Conservation (phyloP, 225 moss, liverwort and hornwort genomes). For the Physcomitrellopsis africana region DNA sequence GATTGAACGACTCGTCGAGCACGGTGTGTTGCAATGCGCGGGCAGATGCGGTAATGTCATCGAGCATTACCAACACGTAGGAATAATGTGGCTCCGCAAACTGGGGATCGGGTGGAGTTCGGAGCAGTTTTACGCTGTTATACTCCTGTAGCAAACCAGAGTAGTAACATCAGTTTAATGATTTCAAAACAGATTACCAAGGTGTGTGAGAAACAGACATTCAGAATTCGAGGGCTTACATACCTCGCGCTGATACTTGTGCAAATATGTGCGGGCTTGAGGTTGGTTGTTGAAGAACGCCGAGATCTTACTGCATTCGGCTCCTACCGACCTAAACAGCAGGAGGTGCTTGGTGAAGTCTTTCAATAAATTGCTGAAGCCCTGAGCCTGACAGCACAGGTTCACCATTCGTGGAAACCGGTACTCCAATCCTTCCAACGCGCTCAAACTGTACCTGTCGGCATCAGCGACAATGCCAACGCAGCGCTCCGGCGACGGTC, state of each 20-base stretch:
- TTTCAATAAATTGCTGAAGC: slow-evolving; percentile 79
- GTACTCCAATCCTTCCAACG: slow-evolving; percentile 84
- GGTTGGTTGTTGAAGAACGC: slow-evolving; percentile 86
- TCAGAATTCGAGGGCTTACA: background rate
- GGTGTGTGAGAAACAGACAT: background rate
- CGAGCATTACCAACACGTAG: slow-evolving; percentile 77
- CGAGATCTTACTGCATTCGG: slow-evolving; percentile 79
- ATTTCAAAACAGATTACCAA: background rate
- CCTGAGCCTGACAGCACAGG: slow-evolving; percentile 86
- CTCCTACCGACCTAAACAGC: slow-evolving; percentile 69
- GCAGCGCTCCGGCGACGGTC: slow-evolving; percentile 74
- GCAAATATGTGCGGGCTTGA: slow-evolving; percentile 71
- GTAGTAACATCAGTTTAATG: no score
- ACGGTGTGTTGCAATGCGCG: slow-evolving; percentile 79
- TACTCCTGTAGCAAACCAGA: slow-evolving; percentile 58
- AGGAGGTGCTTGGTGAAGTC: slow-evolving; percentile 88
- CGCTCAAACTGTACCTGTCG: slow-evolving; percentile 77
- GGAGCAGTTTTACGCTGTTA: slow-evolving; percentile 72
- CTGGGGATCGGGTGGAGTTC: slow-evolving; percentile 83
- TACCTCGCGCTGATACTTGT: slow-evolving; percentile 79
- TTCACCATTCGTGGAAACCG: slow-evolving; percentile 95
- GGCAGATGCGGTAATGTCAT: slow-evolving; percentile 83
- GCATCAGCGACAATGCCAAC: slow-evolving; percentile 91
- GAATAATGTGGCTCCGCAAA: slow-evolving; percentile 80
- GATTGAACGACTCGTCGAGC: slow-evolving; percentile 68